phyloP scores from a whole-genome alignment of 352 stramenopile genomes.

The Pythium sp. region DNA sequence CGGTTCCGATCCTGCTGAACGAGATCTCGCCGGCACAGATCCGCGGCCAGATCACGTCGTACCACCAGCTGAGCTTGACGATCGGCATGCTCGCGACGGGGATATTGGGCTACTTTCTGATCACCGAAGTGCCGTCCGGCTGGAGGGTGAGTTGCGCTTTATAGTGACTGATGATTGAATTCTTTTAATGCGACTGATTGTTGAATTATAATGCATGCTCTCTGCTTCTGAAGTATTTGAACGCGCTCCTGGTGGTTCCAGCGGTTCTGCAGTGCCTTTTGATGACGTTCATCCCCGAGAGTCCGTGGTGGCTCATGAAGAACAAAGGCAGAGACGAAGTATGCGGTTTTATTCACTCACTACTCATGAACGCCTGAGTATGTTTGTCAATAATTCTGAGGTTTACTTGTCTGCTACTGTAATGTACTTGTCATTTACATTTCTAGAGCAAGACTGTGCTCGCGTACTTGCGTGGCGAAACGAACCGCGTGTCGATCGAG shows the following conservation, averaged over 20 bases:
- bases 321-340: constrained; percentile 47
- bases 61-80: constrained; percentile 87
- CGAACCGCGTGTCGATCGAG: constrained; percentile 42
- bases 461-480: constrained; percentile 36
- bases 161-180: background rate
- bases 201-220: no score
- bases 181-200: no score
- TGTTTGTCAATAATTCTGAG: background rate
- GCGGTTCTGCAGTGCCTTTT: constrained; percentile 58
- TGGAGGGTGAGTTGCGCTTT: constrained; percentile 53
- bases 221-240: constrained; percentile 48
- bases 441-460: constrained; percentile 29
- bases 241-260: constrained; percentile 65
- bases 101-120: constrained; percentile 74
- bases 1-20: constrained; percentile 78
- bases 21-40: constrained; percentile 69
- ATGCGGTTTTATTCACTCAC: background rate
- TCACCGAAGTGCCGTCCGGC: constrained; percentile 73
- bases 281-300: constrained; percentile 73
- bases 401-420: background rate
- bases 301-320: constrained; percentile 88
- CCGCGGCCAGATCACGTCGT: constrained; percentile 77
- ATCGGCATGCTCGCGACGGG: constrained; percentile 82
- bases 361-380: background rate
- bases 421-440: background rate